phyloP scores from a whole-genome alignment of 371 early-diverging fungal genomes.

The Syncephalastrum contaminatum region DNA sequence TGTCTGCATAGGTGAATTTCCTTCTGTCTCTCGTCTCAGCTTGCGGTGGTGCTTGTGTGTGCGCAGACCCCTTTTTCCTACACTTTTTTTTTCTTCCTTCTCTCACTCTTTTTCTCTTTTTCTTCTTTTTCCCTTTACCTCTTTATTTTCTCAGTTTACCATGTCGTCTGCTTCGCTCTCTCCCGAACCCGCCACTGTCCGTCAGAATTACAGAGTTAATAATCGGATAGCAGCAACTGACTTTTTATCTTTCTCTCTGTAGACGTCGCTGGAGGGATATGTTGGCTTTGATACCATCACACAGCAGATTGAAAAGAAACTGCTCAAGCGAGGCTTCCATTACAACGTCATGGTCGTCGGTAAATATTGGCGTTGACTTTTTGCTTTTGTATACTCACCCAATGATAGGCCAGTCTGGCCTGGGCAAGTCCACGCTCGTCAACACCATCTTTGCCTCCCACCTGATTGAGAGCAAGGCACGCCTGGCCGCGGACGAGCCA shows the following conservation, averaged over 20 bases:
- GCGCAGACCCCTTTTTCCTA: constrained; percentile 2
- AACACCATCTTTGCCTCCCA: constrained; percentile 93
- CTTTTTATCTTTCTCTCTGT: constrained; percentile 12
- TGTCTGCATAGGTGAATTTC: no score
- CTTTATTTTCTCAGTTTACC: constrained; percentile 1
- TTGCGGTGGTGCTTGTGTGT: no score
- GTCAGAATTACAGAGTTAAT: neutral
- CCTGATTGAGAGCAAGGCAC: constrained; percentile 82
- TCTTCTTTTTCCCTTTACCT: constrained; percentile 10
- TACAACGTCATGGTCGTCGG: constrained; percentile 96
- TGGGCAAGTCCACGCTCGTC: constrained; percentile 98
- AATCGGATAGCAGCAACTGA: neutral
- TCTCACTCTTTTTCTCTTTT: constrained; percentile 8
- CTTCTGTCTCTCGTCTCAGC: no score
- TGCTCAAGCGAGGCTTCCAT: constrained; percentile 91
- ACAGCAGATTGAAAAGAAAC: constrained; percentile 89
- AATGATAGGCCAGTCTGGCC: constrained; percentile 87
- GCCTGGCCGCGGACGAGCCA: constrained; percentile 70
- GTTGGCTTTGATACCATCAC: constrained; percentile 97
- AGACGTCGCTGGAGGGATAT: constrained; percentile 70
- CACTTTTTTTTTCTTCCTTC: constrained; percentile 7
- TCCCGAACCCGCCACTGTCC: constrained; percentile 20
- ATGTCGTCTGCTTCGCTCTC: constrained; percentile 19
- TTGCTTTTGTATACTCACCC: neutral
- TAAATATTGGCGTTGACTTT: constrained; percentile 19